phyloP scores from a whole-genome alignment of 345 rosid genomes.

The Eutrema heterophyllum region DNA sequence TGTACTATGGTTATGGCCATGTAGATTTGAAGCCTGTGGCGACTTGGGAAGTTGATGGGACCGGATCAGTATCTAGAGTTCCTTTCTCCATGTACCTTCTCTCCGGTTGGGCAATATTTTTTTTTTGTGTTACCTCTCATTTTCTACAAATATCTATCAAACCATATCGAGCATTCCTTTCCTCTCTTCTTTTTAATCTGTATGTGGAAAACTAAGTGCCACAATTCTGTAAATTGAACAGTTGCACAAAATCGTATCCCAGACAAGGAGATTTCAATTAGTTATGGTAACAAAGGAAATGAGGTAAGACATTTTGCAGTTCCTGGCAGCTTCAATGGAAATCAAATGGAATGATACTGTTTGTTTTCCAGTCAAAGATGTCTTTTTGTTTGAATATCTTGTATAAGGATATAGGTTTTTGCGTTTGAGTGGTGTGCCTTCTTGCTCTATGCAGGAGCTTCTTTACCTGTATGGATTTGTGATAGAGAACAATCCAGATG shows the following conservation, averaged over 20 bases:
- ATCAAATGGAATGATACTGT: background rate
- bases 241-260: slow-evolving; percentile 43
- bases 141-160: background rate
- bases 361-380: background rate
- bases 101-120: slow-evolving; percentile 49
- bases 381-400: background rate
- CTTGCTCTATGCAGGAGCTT: slow-evolving; percentile 58
- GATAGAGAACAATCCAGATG: slow-evolving; percentile 80
- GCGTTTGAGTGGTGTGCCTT: background rate
- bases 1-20: slow-evolving; percentile 14
- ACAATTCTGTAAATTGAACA: slow-evolving; percentile 32
- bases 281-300: slow-evolving; percentile 95
- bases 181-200: background rate
- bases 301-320: slow-evolving; percentile 49
- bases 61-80: slow-evolving; percentile 54
- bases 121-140: slow-evolving; percentile 1
- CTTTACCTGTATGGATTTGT: slow-evolving; percentile 92
- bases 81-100: slow-evolving; percentile 86
- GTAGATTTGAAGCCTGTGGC: slow-evolving; percentile 75
- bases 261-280: slow-evolving; percentile 70
- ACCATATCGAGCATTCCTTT: background rate
- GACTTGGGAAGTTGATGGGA: slow-evolving; percentile 97
- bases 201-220: slow-evolving; percentile 10
- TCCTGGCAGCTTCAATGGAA: background rate
- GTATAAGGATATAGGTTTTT: background rate